Evolutionary conservation across 2,329 filamentous ascomycete genomes (phyloP), one percentile per base, ranked within the genome.

Genomic region (Paradendryphiella salina): DNA sequence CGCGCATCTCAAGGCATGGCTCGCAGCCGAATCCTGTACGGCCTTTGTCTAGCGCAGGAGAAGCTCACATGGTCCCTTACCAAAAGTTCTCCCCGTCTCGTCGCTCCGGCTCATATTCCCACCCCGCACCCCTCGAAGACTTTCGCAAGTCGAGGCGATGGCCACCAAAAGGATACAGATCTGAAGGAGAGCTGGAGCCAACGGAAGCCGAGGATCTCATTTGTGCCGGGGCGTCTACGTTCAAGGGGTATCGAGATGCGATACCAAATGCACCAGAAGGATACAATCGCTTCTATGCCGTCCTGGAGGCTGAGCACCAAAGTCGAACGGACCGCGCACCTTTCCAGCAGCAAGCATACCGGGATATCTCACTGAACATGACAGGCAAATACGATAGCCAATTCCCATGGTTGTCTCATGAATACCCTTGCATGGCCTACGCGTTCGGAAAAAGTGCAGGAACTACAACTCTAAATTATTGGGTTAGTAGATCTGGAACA

Each of bases 401-500:
- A 32, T 70, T 69, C 52, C 86, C 85, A 2, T 90, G 85, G 87
- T 82, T 87, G 55, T 86, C 87, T 1, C 76, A 90, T 20, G 88
- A 91, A 65, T 86, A 90, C 63, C 88, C 88, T 4, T 89, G 85
- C 66, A 84, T 85, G 70, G 79, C 84, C 0, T 88, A 87, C 66
- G 82, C 80, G 57, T 87, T 84, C 69, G 88, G 88, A 10, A 76
- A 77, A 41, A 78, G 82, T 17, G 83, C 86, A 0, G 88, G 88
- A 5, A 90, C 87, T 1, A 82, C 88, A 43, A 89, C 87, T 0
- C 74, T 91, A 42, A 89, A 88, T 60, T 82, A 85, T 56, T 90
- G 86, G 82, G 81, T 82, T 10, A 79, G 81, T 47, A 77, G 82
- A 56, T 82, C 80, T 14, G 85, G 85, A 49, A 77, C 73, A 26